Evolutionary conservation across 2,329 filamentous ascomycete genomes (phyloP), one percentile per base, ranked within the genome.

Genomic region (Verticillium longisporum): DNA sequence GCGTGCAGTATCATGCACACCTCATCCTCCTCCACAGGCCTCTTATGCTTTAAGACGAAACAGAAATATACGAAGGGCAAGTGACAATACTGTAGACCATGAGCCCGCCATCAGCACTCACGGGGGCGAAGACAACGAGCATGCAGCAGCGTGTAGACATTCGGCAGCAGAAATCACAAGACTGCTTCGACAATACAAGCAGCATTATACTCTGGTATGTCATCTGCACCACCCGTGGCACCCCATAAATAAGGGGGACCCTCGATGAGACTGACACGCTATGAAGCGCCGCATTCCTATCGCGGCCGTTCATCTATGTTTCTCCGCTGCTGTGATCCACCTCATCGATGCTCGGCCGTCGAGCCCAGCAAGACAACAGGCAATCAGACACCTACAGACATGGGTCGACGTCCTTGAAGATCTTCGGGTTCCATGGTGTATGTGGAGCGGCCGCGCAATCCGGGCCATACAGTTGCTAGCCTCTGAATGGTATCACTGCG

Each of bases 1-100:
- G 68, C 32, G 57, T 70, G 2, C 67, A 69, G 13, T 70, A 67
- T 9, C 65, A 69, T 3, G 62, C 64, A 10, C 60, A 63, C 6
- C 21, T 65, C 0, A 67, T 68, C 18, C 63, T 69, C 1, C 21
- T 69, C 2, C 68, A 69, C 26, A 60, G 66, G 9, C 68, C 68
- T 0, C 31, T 70, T 3, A 21, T 66, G 31, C 53, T n/a, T n/a
- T 57, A 26, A 26, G 26, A 6, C 62, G 57, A 15, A 57, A 50
- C 0, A 63, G 41, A 31, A 15, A 31, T 1, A 60, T 54, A 9
- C 34, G 55, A 2, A 34, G 45, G 4, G 37, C 57, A 0, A 56
- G 58, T 33, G 38, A 38, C 1, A 53, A 34, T 2, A 50, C 55
- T 0, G 36, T 57, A 0, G 18, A 38, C 0, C 37, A 56, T 6